Evolutionary conservation across 2,329 filamentous ascomycete species (phyloP), one percentile per base, ranked within the genome.

Genomic region (Waltergamsia citrina): DNA sequence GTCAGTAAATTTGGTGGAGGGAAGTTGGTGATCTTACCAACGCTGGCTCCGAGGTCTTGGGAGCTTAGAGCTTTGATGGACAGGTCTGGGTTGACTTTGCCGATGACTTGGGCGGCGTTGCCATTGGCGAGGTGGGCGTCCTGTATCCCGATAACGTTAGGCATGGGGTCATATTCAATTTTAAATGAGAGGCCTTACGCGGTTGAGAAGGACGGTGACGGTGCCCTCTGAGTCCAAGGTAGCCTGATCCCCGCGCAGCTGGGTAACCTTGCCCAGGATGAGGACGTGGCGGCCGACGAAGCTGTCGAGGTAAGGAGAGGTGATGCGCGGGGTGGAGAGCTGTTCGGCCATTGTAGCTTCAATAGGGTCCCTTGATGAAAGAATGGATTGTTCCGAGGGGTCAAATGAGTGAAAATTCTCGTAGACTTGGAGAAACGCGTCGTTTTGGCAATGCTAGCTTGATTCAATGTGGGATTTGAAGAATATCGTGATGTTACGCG

Each of bases 261-360:
- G 80, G 4, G 75, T 73, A 30, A 96, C 87, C 49, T 82, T 87
- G 49, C 92, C 92, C 5, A 94, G 70, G 36, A 96, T 68, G 47
- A 87, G 87, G 41, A 96, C 84, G 41, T 83, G 84, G 43, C 75
- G 72, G 44, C 69, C 68, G 44, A 78, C 69, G 62, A 88, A 94
- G 50, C 70, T 69, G 53, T 86, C 76, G 38, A 96, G 81, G 60
- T 90, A 83, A 26, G 71, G 63, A 34, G 83, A 82, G 31, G 84
- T 85, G 55, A 95, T 77, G 57, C 92, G 87, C 20, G 92, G 90
- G 32, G 86, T 75, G 18, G 70, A 69, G 39, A 65, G 78, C 48
- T 79, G 64, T 51, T 88, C 59, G 11, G 57, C 71, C 83, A 90
- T 90, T 43, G 38, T 62, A n/a, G n/a, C 22, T 24, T 8, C 2